Evolutionary conservation across 192 early-diverging fungal species (phyloP), one percentile per base, ranked within the genome.

Genomic region (Backusella parvicylindrica): DNA sequence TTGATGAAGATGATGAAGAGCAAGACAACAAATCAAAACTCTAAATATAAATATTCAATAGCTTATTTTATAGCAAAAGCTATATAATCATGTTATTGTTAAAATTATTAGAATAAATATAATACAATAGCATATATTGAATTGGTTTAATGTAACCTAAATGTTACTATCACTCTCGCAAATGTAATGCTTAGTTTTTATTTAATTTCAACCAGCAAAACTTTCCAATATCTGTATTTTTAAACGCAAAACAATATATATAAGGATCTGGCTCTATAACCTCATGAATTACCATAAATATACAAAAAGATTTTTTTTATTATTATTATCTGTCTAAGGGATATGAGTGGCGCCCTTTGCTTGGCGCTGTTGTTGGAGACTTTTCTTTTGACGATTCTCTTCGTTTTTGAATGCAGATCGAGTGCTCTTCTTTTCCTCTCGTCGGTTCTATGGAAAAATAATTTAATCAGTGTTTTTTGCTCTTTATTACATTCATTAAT

Each of bases 381-480:
- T 76, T 75, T 89, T 86, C 31, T 75, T 79, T 79, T 94, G 93
- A 40, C 85, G 79, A n/a, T 68, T 56, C 77, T 84, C 82, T 79
- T 96, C 95, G 47, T 83, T 84, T 72, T 91, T 87, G 78, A 95
- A 96, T 23, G 91, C 92, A n/a, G 84, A 74, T 84, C 95, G 93
- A 18, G 89, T 89, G 0, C 89, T 83, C 79, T 96, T 96, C 86
- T 96, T 96, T 66, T 91, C 89, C 60, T 77, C 81, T 67, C 93
- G 81, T 30, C 91, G 89, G 43, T 74, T 83, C 87, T 89, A 75
- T 56, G 65, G 63, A 66, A 72, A 21, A 32, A 70, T 11, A 64
- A 65, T 64, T 36, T 12, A 3, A 37, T 74, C 30, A 31, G 6
- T 26, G 30, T 33, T 68, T 21, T 32, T 40, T 6, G 9, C 9